Conservation (phyloP, 2,329 filamentous ascomycete genomes). For the Pseudogymnoascus sp. region DNA sequence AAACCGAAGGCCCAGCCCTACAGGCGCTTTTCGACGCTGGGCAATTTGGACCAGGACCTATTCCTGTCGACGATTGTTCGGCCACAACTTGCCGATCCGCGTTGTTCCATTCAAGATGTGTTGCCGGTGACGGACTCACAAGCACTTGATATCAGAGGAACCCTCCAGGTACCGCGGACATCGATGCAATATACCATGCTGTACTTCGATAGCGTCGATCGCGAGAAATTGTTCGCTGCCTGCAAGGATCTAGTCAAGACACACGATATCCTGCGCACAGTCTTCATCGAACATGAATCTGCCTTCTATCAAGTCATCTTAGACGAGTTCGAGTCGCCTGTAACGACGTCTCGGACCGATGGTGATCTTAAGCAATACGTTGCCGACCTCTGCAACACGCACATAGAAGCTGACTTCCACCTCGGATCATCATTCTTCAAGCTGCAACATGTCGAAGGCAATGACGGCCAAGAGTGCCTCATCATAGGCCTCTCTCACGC, state of each 20-base stretch:
- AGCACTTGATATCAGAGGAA: conserved; percentile 34
- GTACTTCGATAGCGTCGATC: conserved; percentile 27
- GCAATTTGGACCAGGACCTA: conserved; percentile 22
- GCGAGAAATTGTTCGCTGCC: conserved; percentile 19
- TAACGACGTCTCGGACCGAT: conserved; percentile 22
- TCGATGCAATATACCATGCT: conserved; percentile 33
- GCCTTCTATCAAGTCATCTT: conserved; percentile 30
- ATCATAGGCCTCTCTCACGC: conserved; percentile 44
- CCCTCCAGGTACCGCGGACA: conserved; percentile 26
- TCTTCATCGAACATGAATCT: conserved; percentile 30
- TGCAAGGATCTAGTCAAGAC: conserved; percentile 26
- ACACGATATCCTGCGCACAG: conserved; percentile 32
- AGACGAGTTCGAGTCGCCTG: conserved; percentile 26
- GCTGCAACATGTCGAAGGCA: conserved; percentile 20
- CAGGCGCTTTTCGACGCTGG: conserved; percentile 31
- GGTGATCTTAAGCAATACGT: conserved; percentile 27
- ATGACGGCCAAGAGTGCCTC: conserved; percentile 26
- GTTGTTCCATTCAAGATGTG: conserved; percentile 32
- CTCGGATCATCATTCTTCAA: conserved; percentile 33
- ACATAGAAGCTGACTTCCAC: conserved; percentile 30
- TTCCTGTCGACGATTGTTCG: conserved; percentile 31
- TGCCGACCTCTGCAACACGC: conserved; percentile 24
- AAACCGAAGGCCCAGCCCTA: conserved; percentile 21
- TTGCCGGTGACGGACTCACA: conserved; percentile 33
- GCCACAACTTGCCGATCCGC: conserved; percentile 29